Evolutionary conservation across 164 flowering plant species (phyloP).

Genomic region (Chloranthus sessilifolius): DNA sequence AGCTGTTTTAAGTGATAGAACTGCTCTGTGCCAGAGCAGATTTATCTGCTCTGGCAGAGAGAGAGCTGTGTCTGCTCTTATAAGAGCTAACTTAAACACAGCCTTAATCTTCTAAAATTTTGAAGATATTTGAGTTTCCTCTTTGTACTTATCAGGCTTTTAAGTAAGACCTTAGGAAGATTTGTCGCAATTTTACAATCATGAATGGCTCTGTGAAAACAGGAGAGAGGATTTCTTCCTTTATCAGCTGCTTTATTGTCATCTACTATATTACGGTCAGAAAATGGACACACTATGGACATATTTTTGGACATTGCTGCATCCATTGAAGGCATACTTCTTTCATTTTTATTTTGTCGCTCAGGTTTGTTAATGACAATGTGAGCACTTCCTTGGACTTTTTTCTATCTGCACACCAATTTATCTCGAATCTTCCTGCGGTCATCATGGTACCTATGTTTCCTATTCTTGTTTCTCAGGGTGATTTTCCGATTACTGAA

Average conservation of each 20-base stretch:
- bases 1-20: no score
- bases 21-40: no score
- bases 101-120: no score
- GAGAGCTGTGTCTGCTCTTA: no score
- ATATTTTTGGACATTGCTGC: constrained; percentile 58
- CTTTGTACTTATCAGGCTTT: no score
- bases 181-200: not conserved
- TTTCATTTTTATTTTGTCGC: constrained; percentile 74
- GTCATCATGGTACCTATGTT: not conserved
- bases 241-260: constrained; percentile 86
- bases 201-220: constrained; percentile 21
- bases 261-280: constrained; percentile 54
- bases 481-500: constrained; percentile 60
- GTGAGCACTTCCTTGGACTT: not conserved
- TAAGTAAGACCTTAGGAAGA: no score
- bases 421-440: not conserved
- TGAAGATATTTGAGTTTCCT: no score
- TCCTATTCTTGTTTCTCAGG: constrained; percentile 41
- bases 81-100: no score
- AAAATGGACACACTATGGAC: constrained; percentile 45
- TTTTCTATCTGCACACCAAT: not conserved
- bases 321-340: constrained; percentile 58
- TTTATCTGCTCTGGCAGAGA: no score
- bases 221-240: constrained; percentile 97
- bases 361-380: constrained; percentile 67